Evolutionary conservation across 2,329 filamentous ascomycete species (phyloP).

Genomic region (Cytospora chrysosperma): DNA sequence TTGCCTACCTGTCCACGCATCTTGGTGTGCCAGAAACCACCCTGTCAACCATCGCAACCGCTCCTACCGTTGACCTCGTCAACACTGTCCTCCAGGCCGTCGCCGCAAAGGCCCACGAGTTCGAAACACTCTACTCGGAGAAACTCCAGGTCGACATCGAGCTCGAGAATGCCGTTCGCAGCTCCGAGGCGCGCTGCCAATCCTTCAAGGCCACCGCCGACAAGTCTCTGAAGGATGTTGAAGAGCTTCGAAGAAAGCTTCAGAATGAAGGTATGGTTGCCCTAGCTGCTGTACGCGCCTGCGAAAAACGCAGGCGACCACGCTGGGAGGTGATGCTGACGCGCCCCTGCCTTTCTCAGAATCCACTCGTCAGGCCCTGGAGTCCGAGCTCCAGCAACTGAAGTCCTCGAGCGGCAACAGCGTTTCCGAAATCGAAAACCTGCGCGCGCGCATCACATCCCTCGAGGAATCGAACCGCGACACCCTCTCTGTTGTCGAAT

Average conservation of each 20-base stretch:
- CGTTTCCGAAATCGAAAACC: conserved; percentile 69
- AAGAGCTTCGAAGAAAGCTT: conserved; percentile 77
- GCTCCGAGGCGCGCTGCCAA: conserved; percentile 78
- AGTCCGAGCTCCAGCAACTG: conserved; percentile 77
- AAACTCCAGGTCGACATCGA: conserved; percentile 91
- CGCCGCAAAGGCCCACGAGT: conserved; percentile 75
- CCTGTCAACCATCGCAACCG: conserved; percentile 59
- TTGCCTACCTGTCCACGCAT: conserved; percentile 71
- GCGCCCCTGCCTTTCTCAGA: conserved; percentile 52
- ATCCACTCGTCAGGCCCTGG: conserved; percentile 69
- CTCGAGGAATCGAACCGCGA: conserved; percentile 92
- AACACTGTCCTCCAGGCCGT: conserved; percentile 72
- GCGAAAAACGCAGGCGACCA: conserved; percentile 1
- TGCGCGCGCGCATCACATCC: conserved; percentile 80
- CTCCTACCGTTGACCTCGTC: conserved; percentile 77
- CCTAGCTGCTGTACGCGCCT: conserved; percentile 5
- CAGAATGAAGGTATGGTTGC: conserved; percentile 70
- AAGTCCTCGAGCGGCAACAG: conserved; percentile 74
- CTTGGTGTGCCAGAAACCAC: conserved; percentile 66
- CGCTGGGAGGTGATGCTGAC: conserved; percentile 1
- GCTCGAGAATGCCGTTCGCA: conserved; percentile 84
- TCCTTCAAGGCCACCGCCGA: conserved; percentile 78
- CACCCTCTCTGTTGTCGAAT: conserved; percentile 82
- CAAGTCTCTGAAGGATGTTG: conserved; percentile 79
- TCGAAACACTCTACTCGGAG: conserved; percentile 77